Conservation (phyloP, 2,329 filamentous ascomycete genomes). For the Ophiostoma piceae region DNA sequence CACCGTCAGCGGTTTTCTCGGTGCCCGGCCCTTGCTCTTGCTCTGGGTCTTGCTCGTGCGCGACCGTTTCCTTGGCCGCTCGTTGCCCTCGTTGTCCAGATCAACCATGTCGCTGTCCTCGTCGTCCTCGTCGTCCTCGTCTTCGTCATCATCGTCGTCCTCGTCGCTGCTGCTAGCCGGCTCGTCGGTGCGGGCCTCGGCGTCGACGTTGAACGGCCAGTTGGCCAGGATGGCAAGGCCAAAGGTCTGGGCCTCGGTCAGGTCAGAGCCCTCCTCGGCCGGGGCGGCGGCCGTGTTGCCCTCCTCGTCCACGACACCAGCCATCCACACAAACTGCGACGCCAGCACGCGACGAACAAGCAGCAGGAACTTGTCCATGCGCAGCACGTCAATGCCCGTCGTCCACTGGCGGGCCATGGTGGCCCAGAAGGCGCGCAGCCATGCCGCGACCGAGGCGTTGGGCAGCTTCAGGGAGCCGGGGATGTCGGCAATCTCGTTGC, state of each 20-base stretch:
- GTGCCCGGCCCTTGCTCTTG: conserved; percentile 19
- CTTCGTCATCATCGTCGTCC: conserved; percentile 40
- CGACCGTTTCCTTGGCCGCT: conserved; percentile 29
- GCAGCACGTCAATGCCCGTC: conserved; percentile 62
- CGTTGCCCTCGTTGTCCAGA: conserved; percentile 28
- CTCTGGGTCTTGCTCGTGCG: conserved; percentile 31
- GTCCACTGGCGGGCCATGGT: conserved; percentile 66
- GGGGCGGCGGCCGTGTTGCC: background rate
- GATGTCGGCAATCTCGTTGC: conserved; percentile 68
- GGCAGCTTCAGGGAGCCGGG: conserved; percentile 39
- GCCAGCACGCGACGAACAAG: conserved; percentile 74
- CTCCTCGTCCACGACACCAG: conserved; percentile 28
- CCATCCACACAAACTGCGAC: conserved; percentile 56
- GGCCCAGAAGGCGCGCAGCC: conserved; percentile 64
- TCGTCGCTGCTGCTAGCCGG: conserved; percentile 34
- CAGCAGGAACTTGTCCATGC: conserved; percentile 90
- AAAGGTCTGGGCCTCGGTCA: conserved; percentile 31
- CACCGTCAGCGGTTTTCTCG: conserved; percentile 25
- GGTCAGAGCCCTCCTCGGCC: conserved; percentile 16
- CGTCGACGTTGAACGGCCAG: conserved; percentile 38
- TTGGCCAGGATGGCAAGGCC: conserved; percentile 40
- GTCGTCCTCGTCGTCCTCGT: conserved; percentile 32
- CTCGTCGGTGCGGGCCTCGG: conserved; percentile 34
- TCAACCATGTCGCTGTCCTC: conserved; percentile 7
- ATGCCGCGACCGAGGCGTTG: conserved; percentile 43